Conservation (phyloP, 176 grass and related monocot genomes). For the Calamus simplicifolius region DNA sequence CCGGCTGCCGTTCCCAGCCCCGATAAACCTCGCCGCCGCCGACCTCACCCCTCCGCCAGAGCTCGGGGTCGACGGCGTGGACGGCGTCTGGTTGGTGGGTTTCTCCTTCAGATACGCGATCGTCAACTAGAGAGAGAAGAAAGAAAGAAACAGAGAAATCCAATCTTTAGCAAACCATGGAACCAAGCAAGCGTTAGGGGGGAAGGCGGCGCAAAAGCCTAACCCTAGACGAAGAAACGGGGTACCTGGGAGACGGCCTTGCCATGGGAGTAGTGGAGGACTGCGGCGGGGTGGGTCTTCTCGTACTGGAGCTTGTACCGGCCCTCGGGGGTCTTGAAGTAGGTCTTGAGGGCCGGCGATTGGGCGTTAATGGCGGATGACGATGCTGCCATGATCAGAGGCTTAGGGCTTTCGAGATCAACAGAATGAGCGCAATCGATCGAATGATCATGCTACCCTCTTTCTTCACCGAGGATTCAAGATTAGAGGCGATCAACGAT, state of each 20-base stretch:
- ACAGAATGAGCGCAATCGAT: too few species aligned
- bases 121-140: constrained; percentile 53
- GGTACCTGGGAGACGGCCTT: constrained; percentile 85
- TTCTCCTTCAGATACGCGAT: constrained; percentile 89
- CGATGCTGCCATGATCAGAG: constrained; percentile 38
- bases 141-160: too few species aligned
- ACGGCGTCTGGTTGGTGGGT: constrained; percentile 46
- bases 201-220: too few species aligned
- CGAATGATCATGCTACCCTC: too few species aligned
- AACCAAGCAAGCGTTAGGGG: too few species aligned
- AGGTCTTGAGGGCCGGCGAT: constrained; percentile 59
- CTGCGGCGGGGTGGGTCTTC: constrained; percentile 67
- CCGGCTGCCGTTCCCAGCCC: constrained; percentile 57
- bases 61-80: constrained; percentile 47
- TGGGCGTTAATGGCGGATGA: constrained; percentile 22
- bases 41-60: constrained; percentile 68
- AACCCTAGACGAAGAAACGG: constrained; percentile 4
- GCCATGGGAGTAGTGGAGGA: constrained; percentile 66
- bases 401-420: constrained; percentile 7
- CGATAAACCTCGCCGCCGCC: constrained; percentile 65
- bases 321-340: constrained; percentile 96
- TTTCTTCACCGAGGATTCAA: too few species aligned
- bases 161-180: too few species aligned
- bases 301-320: constrained; percentile 91
- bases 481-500: too few species aligned